A percentile compares a stretch with the other conserved stretches of the same genome.
Conservation (phyloP, 495 filamentous ascomycete species). For the Chlorociboria aeruginascens region DNA sequence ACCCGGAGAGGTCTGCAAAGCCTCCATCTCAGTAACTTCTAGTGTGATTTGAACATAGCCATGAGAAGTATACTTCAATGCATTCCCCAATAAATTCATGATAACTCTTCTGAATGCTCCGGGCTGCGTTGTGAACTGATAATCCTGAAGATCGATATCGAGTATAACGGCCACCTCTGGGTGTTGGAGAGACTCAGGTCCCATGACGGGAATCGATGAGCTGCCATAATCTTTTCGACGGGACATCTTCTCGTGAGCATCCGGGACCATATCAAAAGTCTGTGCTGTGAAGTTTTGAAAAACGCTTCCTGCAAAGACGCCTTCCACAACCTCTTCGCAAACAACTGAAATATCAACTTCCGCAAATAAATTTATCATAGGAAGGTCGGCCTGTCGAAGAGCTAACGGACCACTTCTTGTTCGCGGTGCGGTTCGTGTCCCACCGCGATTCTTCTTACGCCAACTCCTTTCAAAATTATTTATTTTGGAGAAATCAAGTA, state of each 20-base stretch:
- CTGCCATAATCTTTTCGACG: neutral
- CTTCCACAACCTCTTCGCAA: constrained; percentile 42
- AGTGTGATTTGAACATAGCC: constrained; percentile 50
- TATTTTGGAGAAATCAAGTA: constrained; percentile 54
- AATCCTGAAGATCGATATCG: constrained; percentile 47
- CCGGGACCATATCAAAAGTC: constrained; percentile 20
- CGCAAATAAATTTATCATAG: constrained; percentile 21
- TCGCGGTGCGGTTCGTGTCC: neutral
- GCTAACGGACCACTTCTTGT: neutral
- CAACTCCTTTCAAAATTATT: constrained; percentile 20
- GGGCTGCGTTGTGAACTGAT: constrained; percentile 54
- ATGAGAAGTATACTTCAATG: constrained; percentile 62
- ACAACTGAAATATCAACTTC: constrained; percentile 33
- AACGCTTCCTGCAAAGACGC: constrained; percentile 39
- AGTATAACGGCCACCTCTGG: constrained; percentile 46
- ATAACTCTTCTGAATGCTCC: constrained; percentile 63
- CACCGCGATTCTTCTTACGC: constrained; percentile 11
- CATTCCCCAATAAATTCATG: constrained; percentile 76
- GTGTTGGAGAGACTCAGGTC: neutral
- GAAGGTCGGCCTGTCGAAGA: constrained; percentile 7
- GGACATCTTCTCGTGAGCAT: constrained; percentile 15
- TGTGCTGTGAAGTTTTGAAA: constrained; percentile 19
- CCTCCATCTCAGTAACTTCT: constrained; percentile 10
- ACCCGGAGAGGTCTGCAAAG: constrained; percentile 1
- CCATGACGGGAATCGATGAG: constrained; percentile 5